Conservation (phyloP, 306 rosid genomes). For the Chamaecrista fasciculata region DNA sequence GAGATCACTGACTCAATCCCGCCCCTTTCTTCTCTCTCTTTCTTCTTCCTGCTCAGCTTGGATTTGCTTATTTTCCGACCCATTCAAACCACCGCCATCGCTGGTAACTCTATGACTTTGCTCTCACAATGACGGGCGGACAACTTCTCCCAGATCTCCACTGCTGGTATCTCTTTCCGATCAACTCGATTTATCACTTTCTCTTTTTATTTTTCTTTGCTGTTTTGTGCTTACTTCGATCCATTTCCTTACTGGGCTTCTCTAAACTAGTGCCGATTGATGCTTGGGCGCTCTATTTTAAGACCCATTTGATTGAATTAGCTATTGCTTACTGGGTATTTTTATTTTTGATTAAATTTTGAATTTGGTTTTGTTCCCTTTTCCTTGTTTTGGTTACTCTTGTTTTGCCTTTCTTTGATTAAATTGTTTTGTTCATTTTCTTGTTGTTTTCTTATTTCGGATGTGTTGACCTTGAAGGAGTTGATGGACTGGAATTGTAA, state of each 20-base stretch:
- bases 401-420: not conserved
- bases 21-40: not conserved
- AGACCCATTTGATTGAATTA: not conserved
- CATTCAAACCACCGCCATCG: constrained; percentile 16
- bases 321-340: constrained; percentile 18
- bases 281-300: not conserved
- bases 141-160: constrained; percentile 42
- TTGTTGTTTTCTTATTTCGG: constrained; percentile 26
- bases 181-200: not conserved
- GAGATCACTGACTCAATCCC: not conserved
- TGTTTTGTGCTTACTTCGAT: constrained; percentile 5
- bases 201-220: not conserved
- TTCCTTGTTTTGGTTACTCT: not conserved
- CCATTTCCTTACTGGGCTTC: constrained; percentile 12
- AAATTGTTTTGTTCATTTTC: constrained; percentile 20
- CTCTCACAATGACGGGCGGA: constrained; percentile 4
- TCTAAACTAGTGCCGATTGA: not conserved
- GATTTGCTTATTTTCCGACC: not conserved
- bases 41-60: not conserved
- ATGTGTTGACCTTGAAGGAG: constrained; percentile 42
- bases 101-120: not conserved
- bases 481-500: constrained; percentile 67
- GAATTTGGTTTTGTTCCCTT: constrained; percentile 18
- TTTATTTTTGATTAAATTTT: not conserved
- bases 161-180: constrained; percentile 38